Conservation (phyloP, 768 basidiomycete species). For the Suillus weaverae region DNA sequence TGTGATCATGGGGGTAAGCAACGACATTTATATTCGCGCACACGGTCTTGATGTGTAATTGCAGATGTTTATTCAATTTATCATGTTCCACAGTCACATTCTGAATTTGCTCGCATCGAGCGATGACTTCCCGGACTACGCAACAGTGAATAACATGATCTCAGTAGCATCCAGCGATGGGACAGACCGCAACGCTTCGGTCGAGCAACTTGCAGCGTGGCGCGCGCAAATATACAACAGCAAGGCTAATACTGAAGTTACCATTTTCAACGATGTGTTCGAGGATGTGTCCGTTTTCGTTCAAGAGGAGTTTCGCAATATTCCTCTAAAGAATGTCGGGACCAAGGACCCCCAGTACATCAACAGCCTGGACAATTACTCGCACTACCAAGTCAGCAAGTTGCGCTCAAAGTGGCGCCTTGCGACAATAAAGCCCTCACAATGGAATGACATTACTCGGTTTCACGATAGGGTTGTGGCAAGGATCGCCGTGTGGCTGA, state of each 20-base stretch:
- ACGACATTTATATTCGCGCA: neutral
- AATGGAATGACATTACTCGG: neutral
- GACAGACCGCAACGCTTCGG: neutral
- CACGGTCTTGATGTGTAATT: neutral
- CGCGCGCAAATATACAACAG: neutral
- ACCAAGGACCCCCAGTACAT: neutral
- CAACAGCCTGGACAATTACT: neutral
- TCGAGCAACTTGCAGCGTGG: neutral
- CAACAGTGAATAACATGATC: neutral
- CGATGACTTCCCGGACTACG: neutral
- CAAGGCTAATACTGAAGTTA: neutral
- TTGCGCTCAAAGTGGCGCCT: neutral
- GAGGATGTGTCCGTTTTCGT: neutral
- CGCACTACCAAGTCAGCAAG: neutral
- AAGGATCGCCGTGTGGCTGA: neutral
- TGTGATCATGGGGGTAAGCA: neutral
- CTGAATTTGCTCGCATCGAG: neutral
- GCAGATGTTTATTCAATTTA: neutral
- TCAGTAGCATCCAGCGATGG: neutral
- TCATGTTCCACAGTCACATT: neutral
- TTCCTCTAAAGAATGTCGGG: neutral
- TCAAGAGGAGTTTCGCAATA: neutral
- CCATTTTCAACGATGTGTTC: neutral
- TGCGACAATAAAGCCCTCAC: neutral
- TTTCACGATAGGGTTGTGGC: neutral